These are phyloP conservation scores for Rhodotorula graminis DNA, from an alignment of 768 basidiomycete genomes.

Conservation along the genomic window DNA sequence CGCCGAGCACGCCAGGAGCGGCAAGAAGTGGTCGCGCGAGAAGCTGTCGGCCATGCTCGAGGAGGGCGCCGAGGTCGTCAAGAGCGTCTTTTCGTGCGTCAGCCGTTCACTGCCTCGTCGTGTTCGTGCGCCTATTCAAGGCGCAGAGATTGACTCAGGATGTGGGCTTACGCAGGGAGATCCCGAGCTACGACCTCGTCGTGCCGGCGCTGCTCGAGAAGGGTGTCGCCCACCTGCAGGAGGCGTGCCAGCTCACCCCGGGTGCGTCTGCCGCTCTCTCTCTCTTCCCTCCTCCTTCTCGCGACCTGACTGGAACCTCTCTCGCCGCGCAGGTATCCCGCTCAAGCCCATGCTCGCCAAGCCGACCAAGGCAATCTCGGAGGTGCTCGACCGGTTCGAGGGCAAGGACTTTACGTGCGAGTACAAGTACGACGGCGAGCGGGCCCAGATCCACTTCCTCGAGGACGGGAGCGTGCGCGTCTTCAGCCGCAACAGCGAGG, in stretches of 20 bases:
- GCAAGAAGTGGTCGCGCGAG: conserved; percentile 67
- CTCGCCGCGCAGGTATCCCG: conserved; percentile 57
- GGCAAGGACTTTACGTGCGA: conserved; percentile 94
- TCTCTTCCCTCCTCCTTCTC: not conserved
- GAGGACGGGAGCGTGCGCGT: conserved; percentile 78
- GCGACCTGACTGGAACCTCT: not conserved
- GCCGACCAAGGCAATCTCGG: conserved; percentile 96
- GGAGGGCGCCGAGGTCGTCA: conserved; percentile 69
- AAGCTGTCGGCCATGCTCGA: conserved; percentile 68
- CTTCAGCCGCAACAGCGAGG: conserved; percentile 87
- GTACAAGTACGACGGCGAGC: conserved; percentile 98
- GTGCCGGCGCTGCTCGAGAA: conserved; percentile 78
- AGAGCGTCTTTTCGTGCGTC: conserved; percentile 82
- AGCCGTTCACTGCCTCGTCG: not conserved
- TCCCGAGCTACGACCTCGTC: conserved; percentile 86
- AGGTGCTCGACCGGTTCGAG: conserved; percentile 95
- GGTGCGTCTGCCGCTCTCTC: conserved; percentile 51
- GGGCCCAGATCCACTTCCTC: conserved; percentile 87
- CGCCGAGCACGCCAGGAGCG: conserved; percentile 47
- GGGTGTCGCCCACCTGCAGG: conserved; percentile 66
- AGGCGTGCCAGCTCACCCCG: conserved; percentile 82
- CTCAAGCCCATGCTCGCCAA: conserved; percentile 99
- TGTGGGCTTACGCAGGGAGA: conserved; percentile 59
- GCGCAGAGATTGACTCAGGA: not conserved
- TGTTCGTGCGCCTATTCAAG: too few relatives aligned